Evolutionary conservation across 805 yeast genomes (phyloP).

Genomic region (Allodekkera sacchari): DNA sequence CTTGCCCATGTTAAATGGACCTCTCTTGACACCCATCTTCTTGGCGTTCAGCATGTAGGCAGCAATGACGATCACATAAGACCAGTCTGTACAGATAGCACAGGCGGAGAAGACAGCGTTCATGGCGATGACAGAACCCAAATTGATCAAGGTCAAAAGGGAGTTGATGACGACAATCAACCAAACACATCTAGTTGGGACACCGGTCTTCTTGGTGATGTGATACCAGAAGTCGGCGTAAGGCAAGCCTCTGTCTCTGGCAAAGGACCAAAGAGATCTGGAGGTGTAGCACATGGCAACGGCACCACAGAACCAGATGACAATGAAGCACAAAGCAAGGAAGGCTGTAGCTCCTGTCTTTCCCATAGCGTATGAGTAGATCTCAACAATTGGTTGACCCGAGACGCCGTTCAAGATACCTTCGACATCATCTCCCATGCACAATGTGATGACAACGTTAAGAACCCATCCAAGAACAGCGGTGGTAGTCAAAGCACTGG

Average conservation of each 20-base stretch:
- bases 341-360: conserved; percentile 45
- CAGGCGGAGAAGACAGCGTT: conserved; percentile 48
- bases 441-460: conserved; percentile 37
- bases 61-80: conserved; percentile 39
- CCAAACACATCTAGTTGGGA: conserved; percentile 39
- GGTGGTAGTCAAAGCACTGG: conserved; percentile 42
- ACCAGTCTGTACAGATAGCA: conserved; percentile 42
- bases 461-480: conserved; percentile 43
- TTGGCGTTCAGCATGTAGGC: conserved; percentile 36
- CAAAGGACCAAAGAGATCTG: conserved; percentile 49
- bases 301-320: conserved; percentile 46
- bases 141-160: conserved; percentile 35
- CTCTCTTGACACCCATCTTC: conserved; percentile 36
- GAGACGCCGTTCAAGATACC: conserved; percentile 25
- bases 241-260: conserved; percentile 50
- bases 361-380: conserved; percentile 42
- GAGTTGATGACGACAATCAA: conserved; percentile 32
- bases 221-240: conserved; percentile 33
- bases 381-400: conserved; percentile 47
- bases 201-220: conserved; percentile 30
- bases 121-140: conserved; percentile 37
- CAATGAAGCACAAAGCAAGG: conserved; percentile 38
- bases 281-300: conserved; percentile 42
- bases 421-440: conserved; percentile 33
- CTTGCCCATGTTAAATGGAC: conserved; percentile 40